Evolutionary conservation across 139 green algal genomes (phyloP).

Genomic region (Picochlorum sp.): DNA sequence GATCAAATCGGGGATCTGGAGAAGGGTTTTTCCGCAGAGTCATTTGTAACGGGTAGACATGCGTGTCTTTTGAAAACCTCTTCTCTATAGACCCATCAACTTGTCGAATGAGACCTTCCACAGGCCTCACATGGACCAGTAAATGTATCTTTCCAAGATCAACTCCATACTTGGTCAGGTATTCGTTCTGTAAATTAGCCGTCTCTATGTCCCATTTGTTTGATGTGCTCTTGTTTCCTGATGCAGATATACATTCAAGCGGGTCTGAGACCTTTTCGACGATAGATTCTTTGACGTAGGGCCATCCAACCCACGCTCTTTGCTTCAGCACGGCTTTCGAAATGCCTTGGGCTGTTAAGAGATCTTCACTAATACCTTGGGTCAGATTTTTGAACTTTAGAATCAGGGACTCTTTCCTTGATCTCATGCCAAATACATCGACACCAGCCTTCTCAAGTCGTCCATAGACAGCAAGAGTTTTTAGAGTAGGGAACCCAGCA

Average conservation of each 20-base stretch:
- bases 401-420: conserved; percentile 71
- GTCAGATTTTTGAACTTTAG: conserved; percentile 41
- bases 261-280: conserved; percentile 38
- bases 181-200: conserved; percentile 33
- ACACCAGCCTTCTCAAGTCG: conserved; percentile 51
- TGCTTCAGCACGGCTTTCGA: conserved; percentile 47
- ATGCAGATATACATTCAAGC: neutral
- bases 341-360: conserved; percentile 12
- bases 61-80: conserved; percentile 55
- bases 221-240: neutral
- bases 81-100: conserved; percentile 75
- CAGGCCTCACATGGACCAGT: conserved; percentile 61
- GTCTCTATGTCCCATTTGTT: conserved; percentile 21
- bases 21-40: conserved; percentile 41
- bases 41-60: conserved; percentile 46
- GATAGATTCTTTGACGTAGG: conserved; percentile 70
- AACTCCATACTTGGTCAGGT: conserved; percentile 39
- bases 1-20: conserved; percentile 38
- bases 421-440: conserved; percentile 72
- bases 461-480: conserved; percentile 36
- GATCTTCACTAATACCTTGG: neutral
- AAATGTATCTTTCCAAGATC: conserved; percentile 41
- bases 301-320: conserved; percentile 78
- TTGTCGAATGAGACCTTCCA: conserved; percentile 52
- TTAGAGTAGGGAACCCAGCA: conserved; percentile 64